Evolutionary conservation across 1,284 basidiomycete genomes (phyloP).

Genomic region (Tilletia setariae): DNA sequence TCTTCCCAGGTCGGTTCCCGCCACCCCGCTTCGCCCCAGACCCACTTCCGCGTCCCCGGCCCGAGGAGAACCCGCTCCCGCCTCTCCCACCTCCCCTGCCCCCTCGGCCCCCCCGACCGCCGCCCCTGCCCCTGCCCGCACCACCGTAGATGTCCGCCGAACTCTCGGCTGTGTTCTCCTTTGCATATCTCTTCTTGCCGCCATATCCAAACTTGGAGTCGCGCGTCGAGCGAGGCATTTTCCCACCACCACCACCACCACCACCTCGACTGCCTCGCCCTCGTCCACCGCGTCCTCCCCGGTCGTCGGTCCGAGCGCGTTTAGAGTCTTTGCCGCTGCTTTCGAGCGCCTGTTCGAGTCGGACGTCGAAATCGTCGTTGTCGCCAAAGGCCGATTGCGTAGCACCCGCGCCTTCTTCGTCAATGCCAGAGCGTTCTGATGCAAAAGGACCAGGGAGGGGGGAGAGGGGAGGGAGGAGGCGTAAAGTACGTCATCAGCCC

Average conservation of each 20-base stretch:
- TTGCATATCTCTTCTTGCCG: conserved; percentile 46
- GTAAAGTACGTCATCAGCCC: too few relatives aligned
- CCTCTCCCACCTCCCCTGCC: conserved; percentile 17
- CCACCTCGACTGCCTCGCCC: conserved; percentile 17
- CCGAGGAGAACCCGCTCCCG: conserved; percentile 17
- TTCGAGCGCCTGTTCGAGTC: conserved; percentile 61
- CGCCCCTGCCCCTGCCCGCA: conserved; percentile 16
- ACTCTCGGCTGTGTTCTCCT: conserved; percentile 48
- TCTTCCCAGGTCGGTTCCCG: conserved; percentile 22
- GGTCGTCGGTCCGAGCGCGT: neutral
- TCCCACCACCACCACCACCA: conserved; percentile 19
- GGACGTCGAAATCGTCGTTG: conserved; percentile 73
- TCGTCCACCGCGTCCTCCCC: conserved; percentile 8
- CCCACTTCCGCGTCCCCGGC: conserved; percentile 15
- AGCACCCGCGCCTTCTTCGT: conserved; percentile 60
- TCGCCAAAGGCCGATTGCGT: conserved; percentile 23
- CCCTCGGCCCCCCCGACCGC: conserved; percentile 15
- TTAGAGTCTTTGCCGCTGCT: conserved; percentile 21
- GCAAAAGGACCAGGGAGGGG: too few relatives aligned
- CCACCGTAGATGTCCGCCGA: conserved; percentile 41
- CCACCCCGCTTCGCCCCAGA: conserved; percentile 15
- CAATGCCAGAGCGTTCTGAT: conserved; percentile 6
- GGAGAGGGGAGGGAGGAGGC: too few relatives aligned
- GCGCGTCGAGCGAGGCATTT: conserved; percentile 43
- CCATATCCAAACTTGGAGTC: conserved; percentile 51